Evolutionary conservation across 805 yeast species (phyloP).

Genomic region (Vanderwaltozyma yarrowii): DNA sequence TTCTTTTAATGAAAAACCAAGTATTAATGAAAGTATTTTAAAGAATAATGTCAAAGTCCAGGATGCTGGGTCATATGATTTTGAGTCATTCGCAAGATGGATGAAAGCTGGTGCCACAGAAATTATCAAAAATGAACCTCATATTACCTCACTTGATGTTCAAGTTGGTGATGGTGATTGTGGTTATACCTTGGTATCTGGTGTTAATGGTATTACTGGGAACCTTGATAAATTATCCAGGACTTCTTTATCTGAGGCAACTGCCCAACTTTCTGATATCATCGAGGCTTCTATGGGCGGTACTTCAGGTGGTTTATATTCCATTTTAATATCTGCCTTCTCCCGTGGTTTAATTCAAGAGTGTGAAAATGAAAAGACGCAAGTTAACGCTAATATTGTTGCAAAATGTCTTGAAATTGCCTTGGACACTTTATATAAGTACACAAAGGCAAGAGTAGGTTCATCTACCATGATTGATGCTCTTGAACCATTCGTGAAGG

Average conservation of each 20-base stretch:
- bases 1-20: slow-evolving; percentile 21
- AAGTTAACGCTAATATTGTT: slow-evolving; percentile 29
- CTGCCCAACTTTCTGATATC: slow-evolving; percentile 66
- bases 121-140: slow-evolving; percentile 61
- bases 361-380: slow-evolving; percentile 18
- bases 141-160: slow-evolving; percentile 75
- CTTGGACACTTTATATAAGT: slow-evolving; percentile 62
- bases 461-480: slow-evolving; percentile 88
- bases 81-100: slow-evolving; percentile 26
- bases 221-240: slow-evolving; percentile 38
- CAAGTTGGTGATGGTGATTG: slow-evolving; percentile 96
- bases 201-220: slow-evolving; percentile 61
- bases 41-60: slow-evolving; percentile 26
- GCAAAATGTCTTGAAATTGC: slow-evolving; percentile 47
- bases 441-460: slow-evolving; percentile 82
- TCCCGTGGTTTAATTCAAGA: slow-evolving; percentile 38
- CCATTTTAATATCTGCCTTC: slow-evolving; percentile 73
- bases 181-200: slow-evolving; percentile 81
- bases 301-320: slow-evolving; percentile 88
- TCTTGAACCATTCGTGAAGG: slow-evolving; percentile 72
- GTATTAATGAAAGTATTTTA: slow-evolving; percentile 21
- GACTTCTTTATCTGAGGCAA: slow-evolving; percentile 39
- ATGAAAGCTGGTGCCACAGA: slow-evolving; percentile 41
- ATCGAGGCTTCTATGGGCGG: slow-evolving; percentile 96
- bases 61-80: slow-evolving; percentile 30